These are phyloP conservation scores for Auricularia cornea DNA, from an alignment of 768 basidiomycete species.

Conservation along the genomic window DNA sequence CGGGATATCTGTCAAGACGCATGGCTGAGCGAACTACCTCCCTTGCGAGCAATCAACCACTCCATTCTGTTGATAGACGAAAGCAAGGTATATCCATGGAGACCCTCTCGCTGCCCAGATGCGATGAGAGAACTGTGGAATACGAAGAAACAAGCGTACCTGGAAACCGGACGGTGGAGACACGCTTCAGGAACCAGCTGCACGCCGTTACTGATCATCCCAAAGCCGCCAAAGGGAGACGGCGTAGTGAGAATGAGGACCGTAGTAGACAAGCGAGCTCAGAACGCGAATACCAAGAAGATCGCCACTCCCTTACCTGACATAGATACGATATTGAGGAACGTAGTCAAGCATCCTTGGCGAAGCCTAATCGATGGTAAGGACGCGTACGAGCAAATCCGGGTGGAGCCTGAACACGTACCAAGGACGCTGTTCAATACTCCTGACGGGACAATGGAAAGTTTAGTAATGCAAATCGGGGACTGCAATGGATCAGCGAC, in stretches of 20 bases:
- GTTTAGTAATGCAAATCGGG: slow-evolving; percentile 3
- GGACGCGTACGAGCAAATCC: too few species aligned
- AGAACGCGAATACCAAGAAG: too few species aligned
- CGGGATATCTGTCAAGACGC: slow-evolving; percentile 5
- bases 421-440: too few species aligned
- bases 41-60: slow-evolving; percentile 33
- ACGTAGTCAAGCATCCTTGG: too few species aligned
- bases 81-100: slow-evolving; percentile 21
- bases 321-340: too few species aligned
- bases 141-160: slow-evolving; percentile 13
- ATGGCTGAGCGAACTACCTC: slow-evolving; percentile 23
- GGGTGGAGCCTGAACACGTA: too few species aligned
- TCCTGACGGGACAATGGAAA: too few species aligned
- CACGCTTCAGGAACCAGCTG: not conserved
- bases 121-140: slow-evolving; percentile 24
- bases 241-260: not conserved
- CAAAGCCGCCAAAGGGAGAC: not conserved
- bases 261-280: slow-evolving; percentile 5
- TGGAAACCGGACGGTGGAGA: slow-evolving; percentile 7
- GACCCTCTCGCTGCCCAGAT: slow-evolving; percentile 25
- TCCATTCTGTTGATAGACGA: slow-evolving; percentile 32
- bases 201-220: slow-evolving; percentile 6
- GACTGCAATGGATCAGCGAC: slow-evolving; percentile 25
- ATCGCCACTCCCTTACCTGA: too few species aligned
- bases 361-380: too few species aligned